Base-by-base conservation (phyloP, 1,284 basidiomycete species). In the Tylopilus orsonianus region DNA sequence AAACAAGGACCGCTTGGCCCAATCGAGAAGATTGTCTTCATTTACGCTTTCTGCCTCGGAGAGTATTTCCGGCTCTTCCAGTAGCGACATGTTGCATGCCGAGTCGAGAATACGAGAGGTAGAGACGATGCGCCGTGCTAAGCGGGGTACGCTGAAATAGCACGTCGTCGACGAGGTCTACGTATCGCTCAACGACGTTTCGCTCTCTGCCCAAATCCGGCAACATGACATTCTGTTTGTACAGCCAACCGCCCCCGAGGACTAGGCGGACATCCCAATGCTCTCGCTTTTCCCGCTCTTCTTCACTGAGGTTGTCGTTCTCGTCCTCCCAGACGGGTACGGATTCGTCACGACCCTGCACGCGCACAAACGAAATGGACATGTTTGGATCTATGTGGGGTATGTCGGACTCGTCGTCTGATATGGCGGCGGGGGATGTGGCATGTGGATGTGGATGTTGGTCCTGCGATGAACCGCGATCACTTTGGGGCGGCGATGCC, bases 231-330 rank as follows among this genome's bases (percentile, higher is more conserved):
- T 88, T 84, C 54, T 81, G 79, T 46, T 69, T 75, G 61, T 94
- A 94, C 37, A 92, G 62, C 85, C 87, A 91, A 91, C 75, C n/a
- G n/a, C n/a, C n/a, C n/a, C n/a, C n/a, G n/a, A n/a, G n/a, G n/a
- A n/a, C n/a, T n/a, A n/a, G n/a, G 18, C 81, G 73, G 59, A 90
- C 86, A 58, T 91, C 90, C 89, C 89, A 92, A 13, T 75, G 69
- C 52, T 85, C 83, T 36, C 76, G 74, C 62, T 81, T 80, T 57
- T 80, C 75, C 41, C 71, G 71, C 54, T 5, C n/a, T n/a, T n/a
- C n/a, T n/a, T n/a, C n/a, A n/a, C n/a, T n/a, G n/a, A n/a, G n/a
- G n/a, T n/a, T n/a, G n/a, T n/a, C n/a, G n/a, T n/a, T n/a, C n/a
- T n/a, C n/a, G n/a, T n/a, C n/a, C n/a, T n/a, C n/a, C n/a, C n/a